Evolutionary conservation across 441 rosid species (phyloP).

Genomic region (Pelargonium cotyledonis): DNA sequence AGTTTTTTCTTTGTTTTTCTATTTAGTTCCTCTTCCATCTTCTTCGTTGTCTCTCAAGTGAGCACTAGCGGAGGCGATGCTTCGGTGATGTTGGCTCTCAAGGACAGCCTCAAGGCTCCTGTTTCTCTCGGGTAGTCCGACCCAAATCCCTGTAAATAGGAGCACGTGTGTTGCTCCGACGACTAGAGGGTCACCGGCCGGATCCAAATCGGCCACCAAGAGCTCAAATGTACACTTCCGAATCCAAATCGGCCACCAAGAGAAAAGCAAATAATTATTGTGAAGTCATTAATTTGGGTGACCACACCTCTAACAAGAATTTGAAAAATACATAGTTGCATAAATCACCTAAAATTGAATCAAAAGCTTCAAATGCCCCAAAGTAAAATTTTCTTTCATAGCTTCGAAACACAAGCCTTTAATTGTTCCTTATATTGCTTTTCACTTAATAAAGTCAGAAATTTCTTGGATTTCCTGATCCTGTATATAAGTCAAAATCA

Average conservation of each 20-base stretch:
- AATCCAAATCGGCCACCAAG: too few relatives aligned
- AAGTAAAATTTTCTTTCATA: conserved; percentile 11
- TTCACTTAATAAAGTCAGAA: background rate
- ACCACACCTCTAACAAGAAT: conserved; percentile 1
- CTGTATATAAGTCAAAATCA: conserved; percentile 23
- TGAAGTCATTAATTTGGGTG: conserved; percentile 8
- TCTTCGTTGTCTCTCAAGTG: conserved; percentile 22
- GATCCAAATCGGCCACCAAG: conserved; percentile 77
- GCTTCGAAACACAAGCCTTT: conserved; percentile 10
- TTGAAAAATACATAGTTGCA: background rate
- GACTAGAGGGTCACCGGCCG: conserved; percentile 57
- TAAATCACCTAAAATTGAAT: conserved; percentile 12
- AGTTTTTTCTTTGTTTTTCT: conserved; percentile 24
- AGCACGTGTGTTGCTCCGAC: conserved; percentile 45
- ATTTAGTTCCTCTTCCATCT: conserved; percentile 18
- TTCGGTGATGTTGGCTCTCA: conserved; percentile 53
- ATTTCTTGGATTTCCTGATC: conserved; percentile 19
- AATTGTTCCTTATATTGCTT: background rate
- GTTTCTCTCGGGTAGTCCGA: conserved; percentile 66
- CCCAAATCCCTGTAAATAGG: conserved; percentile 72
- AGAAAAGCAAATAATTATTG: background rate
- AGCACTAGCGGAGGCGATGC: conserved; percentile 34
- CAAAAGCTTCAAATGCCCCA: conserved; percentile 5
- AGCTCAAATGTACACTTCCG: conserved; percentile 67
- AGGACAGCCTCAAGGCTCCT: conserved; percentile 47